These are phyloP conservation scores for Nakataea oryzae DNA, from an alignment of 2,329 filamentous ascomycete genomes.

Conservation along the genomic window DNA sequence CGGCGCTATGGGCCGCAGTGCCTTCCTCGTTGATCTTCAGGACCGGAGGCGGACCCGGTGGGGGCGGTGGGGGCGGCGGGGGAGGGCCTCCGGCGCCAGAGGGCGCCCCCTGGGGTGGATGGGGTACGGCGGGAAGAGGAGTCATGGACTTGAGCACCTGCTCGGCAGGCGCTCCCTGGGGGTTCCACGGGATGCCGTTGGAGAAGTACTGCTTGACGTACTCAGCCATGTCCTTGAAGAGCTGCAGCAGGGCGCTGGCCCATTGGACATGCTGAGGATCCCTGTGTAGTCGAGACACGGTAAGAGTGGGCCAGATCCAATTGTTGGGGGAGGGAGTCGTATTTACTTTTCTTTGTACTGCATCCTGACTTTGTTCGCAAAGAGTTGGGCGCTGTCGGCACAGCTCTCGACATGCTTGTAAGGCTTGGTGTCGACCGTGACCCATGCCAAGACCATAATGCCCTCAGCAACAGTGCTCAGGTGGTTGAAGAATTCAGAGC, in stretches of 20 bases:
- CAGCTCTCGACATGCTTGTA: slow-evolving; percentile 78
- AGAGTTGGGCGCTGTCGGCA: slow-evolving; percentile 79
- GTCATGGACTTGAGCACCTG: slow-evolving; percentile 54
- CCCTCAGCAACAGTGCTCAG: slow-evolving; percentile 83
- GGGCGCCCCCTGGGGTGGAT: slow-evolving; percentile 36
- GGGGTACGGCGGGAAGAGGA: slow-evolving; percentile 24
- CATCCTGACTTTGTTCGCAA: slow-evolving; percentile 87
- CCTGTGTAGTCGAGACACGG: slow-evolving; percentile 30
- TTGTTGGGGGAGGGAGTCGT: background rate
- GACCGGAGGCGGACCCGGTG: slow-evolving; percentile 58
- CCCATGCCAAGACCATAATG: slow-evolving; percentile 83
- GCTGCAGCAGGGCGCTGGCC: slow-evolving; percentile 83
- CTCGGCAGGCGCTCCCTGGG: slow-evolving; percentile 60
- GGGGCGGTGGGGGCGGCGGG: slow-evolving; percentile 59
- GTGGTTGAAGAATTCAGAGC: slow-evolving; percentile 66
- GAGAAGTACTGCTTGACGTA: slow-evolving; percentile 80
- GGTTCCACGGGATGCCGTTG: slow-evolving; percentile 78
- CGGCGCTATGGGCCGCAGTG: slow-evolving; percentile 30
- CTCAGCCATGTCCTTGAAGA: slow-evolving; percentile 73
- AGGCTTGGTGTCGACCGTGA: slow-evolving; percentile 73
- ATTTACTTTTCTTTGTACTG: slow-evolving; percentile 65
- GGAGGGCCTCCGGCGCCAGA: slow-evolving; percentile 43
- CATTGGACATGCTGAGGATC: slow-evolving; percentile 76
- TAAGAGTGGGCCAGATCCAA: background rate
- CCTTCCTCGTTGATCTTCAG: slow-evolving; percentile 45